Conservation (phyloP, 2,329 filamentous ascomycete species). For the Diaporthe capsici region DNA sequence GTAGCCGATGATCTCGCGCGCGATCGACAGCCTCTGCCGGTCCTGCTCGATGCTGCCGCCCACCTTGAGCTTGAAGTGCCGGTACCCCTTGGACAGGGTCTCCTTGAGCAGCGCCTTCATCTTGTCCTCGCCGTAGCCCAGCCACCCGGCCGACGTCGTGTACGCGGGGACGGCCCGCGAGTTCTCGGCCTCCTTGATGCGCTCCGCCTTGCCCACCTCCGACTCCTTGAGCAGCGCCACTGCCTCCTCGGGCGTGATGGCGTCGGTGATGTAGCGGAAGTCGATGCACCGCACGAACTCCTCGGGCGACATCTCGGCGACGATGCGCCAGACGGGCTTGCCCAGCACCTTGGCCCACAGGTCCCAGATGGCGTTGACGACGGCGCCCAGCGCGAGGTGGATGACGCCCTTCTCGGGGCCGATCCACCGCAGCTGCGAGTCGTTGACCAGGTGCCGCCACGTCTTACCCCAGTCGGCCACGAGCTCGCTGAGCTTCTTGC, state of each 20-base stretch:
- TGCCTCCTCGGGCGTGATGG: constrained; percentile 89
- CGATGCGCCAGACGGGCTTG: constrained; percentile 92
- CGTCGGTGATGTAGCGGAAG: constrained; percentile 95
- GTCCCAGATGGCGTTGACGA: constrained; percentile 94
- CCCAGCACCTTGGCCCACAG: constrained; percentile 90
- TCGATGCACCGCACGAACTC: constrained; percentile 91
- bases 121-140: constrained; percentile 92
- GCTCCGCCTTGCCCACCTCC: constrained; percentile 76
- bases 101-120: constrained; percentile 82
- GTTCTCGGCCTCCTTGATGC: constrained; percentile 80
- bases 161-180: constrained; percentile 88
- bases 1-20: constrained; percentile 84
- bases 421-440: constrained; percentile 93
- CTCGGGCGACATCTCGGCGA: constrained; percentile 90
- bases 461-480: constrained; percentile 88
- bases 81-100: constrained; percentile 82
- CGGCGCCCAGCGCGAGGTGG: constrained; percentile 88
- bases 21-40: constrained; percentile 77
- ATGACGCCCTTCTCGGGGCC: constrained; percentile 95
- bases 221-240: constrained; percentile 76
- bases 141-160: constrained; percentile 90
- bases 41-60: constrained; percentile 82
- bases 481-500: constrained; percentile 82
- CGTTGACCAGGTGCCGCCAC: constrained; percentile 92
- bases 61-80: constrained; percentile 93